Conservation (phyloP, 2,329 filamentous ascomycete genomes). For the Alternaria dauci region DNA sequence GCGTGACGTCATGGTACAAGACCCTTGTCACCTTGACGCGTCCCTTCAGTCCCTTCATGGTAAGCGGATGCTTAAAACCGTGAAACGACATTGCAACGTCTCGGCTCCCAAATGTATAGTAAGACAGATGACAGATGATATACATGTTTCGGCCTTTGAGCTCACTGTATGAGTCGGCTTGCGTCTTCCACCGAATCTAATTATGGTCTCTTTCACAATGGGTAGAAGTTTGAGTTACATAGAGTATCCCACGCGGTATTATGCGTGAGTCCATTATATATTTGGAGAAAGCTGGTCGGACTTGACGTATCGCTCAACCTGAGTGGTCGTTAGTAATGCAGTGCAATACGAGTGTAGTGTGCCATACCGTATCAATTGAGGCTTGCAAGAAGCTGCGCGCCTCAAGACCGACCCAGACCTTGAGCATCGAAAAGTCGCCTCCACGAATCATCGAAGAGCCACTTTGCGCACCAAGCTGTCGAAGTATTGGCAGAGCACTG, state of each 20-base stretch:
- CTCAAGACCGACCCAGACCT: conserved; percentile 91
- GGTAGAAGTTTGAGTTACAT: neutral
- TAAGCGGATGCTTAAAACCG: neutral
- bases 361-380: conserved; percentile 82
- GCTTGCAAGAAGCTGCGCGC: conserved; percentile 88
- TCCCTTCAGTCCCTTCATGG: neutral
- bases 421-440: conserved; percentile 72
- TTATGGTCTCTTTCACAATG: neutral
- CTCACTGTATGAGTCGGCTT: neutral
- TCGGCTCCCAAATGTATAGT: neutral
- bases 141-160: neutral
- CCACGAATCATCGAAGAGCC: conserved; percentile 63
- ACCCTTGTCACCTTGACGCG: conserved; percentile 7
- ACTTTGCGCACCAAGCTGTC: conserved; percentile 83
- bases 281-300: conserved; percentile 90
- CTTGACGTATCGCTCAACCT: conserved; percentile 89
- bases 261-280: conserved; percentile 60
- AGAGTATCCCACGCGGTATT: neutral
- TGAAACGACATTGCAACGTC: neutral
- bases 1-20: conserved; percentile 18
- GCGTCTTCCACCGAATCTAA: neutral
- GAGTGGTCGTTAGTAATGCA: conserved; percentile 11
- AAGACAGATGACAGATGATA: neutral
- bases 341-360: neutral
- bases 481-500: conserved; percentile 87